Base-by-base conservation (phyloP, 257 asterid genomes). In the Solanum infundibuliforme region DNA sequence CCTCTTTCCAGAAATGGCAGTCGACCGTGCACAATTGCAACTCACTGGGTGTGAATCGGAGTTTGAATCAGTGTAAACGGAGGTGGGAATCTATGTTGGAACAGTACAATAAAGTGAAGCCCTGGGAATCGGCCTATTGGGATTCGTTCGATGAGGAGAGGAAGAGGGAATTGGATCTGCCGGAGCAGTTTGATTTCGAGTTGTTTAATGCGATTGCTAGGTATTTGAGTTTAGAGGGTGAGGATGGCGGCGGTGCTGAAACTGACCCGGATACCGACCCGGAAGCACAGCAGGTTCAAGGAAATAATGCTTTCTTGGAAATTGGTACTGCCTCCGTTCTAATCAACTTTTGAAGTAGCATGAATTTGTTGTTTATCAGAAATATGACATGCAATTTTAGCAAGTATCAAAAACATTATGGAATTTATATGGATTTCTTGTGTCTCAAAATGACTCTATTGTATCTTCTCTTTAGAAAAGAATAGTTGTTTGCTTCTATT, bases 1-100 rank as follows among this genome's bases (percentile, higher is more conserved):
- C 99, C 2, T 94, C 99, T 8, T 96, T 95, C 89, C 99, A 96
- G 91, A 96, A 94, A 92, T 96, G 99, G 99, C 96, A 96, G 90
- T 98, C 95, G 88, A 95, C 95, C 62, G 99, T 96, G 75, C 93
- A 94, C 90, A 94, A 93, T 41, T 95, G 99, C 93, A 91, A 93
- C 87, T 91, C 96, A 23, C 90, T 94, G 75, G 98, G 91, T 5
- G 94, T 96, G 43, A 73, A 83, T 88, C 85, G 99, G 89, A 94
- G 92, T 89, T 79, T 96, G 90, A 93, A 96, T 81, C 99, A 96
- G 93, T 96, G 99, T 87, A 94, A 91, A 90, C 94, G 93, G 32
- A 90, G 93, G 81, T 96, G 99, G 98, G 95, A 92, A 35, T 88
- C 92, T 55, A 90, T 96, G 34, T 58, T 92, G 72, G 84, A 39